Conservation (phyloP, 441 rosid genomes). For the Omphalea diandra region DNA sequence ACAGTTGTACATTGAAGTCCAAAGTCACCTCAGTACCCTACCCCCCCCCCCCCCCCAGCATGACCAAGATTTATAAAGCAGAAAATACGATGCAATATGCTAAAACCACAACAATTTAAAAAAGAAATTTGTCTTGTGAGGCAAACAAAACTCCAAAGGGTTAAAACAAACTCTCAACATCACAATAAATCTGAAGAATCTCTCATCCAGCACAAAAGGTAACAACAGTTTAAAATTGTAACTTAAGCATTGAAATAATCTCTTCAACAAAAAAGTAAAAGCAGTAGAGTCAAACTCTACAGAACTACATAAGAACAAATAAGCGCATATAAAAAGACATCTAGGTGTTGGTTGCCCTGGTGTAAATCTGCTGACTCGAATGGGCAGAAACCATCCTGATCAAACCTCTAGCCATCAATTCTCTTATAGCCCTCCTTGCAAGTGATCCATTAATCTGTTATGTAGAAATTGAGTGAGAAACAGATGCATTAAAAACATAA, state of each 20-base stretch:
- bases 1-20: no score
- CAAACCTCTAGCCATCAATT: constrained; percentile 63
- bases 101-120: no score
- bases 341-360: no score
- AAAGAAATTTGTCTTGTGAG: no score
- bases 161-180: no score
- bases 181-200: background rate
- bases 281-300: no score
- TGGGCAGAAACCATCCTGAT: constrained; percentile 75
- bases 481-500: background rate
- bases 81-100: no score
- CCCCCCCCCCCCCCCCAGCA: no score
- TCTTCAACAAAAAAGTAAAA: background rate
- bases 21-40: no score
- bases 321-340: constrained; percentile 10
- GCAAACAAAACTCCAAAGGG: no score
- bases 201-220: constrained; percentile 12
- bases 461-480: background rate
- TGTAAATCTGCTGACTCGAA: constrained; percentile 72
- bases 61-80: no score
- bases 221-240: constrained; percentile 9
- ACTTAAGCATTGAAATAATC: constrained; percentile 2
- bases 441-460: constrained; percentile 61
- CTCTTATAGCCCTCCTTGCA: constrained; percentile 72
- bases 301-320: constrained; percentile 19